phyloP scores from a whole-genome alignment of 2,329 filamentous ascomycete species.

The Ophiostoma pallidulum region DNA sequence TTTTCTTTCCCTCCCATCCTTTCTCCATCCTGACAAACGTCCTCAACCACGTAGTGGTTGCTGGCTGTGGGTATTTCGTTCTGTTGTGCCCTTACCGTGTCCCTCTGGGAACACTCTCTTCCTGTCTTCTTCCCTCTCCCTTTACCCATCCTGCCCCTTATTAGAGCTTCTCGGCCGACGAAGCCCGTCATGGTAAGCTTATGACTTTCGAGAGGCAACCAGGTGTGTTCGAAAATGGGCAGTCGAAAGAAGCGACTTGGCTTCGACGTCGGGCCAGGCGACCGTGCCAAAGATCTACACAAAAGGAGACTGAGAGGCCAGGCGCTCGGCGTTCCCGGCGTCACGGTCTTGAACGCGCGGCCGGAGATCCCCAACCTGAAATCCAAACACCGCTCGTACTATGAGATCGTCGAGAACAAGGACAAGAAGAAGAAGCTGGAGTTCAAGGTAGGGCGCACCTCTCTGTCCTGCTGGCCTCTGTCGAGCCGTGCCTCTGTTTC shows the following conservation, averaged over 20 bases:
- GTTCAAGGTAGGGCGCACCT: constrained; percentile 40
- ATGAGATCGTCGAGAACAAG: constrained; percentile 55
- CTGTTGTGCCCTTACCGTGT: not conserved
- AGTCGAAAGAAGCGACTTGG: constrained; percentile 21
- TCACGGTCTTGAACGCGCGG: constrained; percentile 22
- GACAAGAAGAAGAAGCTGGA: constrained; percentile 57
- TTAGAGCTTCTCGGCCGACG: not conserved
- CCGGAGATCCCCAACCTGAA: constrained; percentile 28
- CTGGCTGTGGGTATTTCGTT: not conserved
- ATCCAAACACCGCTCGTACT: constrained; percentile 51
- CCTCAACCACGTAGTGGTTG: constrained; percentile 3
- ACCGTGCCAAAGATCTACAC: constrained; percentile 25
- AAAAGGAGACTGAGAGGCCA: constrained; percentile 20
- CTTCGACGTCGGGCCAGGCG: constrained; percentile 18
- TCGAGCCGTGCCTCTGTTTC: not conserved
- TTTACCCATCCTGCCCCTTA: not conserved
- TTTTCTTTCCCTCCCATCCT: not conserved
- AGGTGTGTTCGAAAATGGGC: constrained; percentile 20
- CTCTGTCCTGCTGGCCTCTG: not conserved
- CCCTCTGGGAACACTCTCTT: not conserved
- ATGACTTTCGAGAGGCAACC: constrained; percentile 9
- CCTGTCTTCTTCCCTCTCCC: not conserved
- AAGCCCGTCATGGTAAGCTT: constrained; percentile 18
- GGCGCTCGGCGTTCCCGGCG: constrained; percentile 20
- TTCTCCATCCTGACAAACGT: not conserved